These are phyloP conservation scores for Corinectria fuckeliana DNA, from an alignment of 2,329 filamentous ascomycete species.

Conservation along the genomic window DNA sequence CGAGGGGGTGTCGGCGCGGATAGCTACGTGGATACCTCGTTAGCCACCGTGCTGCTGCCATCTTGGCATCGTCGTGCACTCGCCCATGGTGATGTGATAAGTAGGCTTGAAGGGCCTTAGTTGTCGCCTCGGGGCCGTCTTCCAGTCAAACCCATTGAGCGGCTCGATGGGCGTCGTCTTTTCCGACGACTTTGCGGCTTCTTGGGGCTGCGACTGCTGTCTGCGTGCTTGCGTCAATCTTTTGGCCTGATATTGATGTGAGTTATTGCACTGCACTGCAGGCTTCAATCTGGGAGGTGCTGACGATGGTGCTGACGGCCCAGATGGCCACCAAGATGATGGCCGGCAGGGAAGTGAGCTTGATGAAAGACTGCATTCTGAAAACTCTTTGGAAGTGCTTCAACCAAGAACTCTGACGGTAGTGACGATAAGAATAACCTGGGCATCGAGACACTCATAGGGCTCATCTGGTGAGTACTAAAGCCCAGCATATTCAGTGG, in stretches of 20 bases:
- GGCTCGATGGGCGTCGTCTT: constrained; percentile 30
- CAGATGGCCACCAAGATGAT: constrained; percentile 17
- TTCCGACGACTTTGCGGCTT: neutral
- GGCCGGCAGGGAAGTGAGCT: constrained; percentile 15
- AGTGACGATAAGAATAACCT: neutral
- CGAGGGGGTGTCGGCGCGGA: constrained; percentile 51
- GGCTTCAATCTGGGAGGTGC: neutral
- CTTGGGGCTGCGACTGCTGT: constrained; percentile 1
- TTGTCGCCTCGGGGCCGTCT: constrained; percentile 44
- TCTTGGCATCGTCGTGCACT: neutral
- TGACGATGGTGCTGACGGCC: constrained; percentile 17
- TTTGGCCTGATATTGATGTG: constrained; percentile 17
- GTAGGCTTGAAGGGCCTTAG: constrained; percentile 58
- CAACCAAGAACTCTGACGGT: neutral
- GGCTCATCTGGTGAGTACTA: neutral
- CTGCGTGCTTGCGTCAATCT: constrained; percentile 28
- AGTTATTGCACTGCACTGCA: neutral
- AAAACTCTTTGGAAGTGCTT: neutral
- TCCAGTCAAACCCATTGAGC: constrained; percentile 48
- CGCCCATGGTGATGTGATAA: constrained; percentile 64
- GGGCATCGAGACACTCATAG: neutral
- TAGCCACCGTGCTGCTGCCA: neutral
- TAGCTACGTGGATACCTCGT: constrained; percentile 40
- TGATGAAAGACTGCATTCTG: constrained; percentile 6
- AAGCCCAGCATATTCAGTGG: neutral